These are phyloP conservation scores for Effrenium voratum DNA, from an alignment of 73 alveolate genomes.

Conservation along the genomic window DNA sequence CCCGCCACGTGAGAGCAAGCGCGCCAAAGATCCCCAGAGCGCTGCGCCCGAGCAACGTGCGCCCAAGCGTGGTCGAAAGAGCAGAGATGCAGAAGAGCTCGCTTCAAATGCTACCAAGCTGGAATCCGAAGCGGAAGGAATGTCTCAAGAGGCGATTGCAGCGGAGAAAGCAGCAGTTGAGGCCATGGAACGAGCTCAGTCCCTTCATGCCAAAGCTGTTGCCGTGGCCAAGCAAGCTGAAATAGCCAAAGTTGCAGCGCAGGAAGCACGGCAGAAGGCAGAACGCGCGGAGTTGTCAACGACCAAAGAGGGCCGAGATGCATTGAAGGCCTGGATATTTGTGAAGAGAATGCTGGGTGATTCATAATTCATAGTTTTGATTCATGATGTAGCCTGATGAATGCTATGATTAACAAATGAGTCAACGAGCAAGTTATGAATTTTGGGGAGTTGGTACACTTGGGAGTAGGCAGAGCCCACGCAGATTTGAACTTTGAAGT, in stretches of 20 bases:
- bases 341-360: too few relatives aligned
- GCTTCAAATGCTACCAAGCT: slow-evolving; percentile 1
- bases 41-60: slow-evolving; percentile 3
- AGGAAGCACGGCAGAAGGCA: slow-evolving; percentile 15
- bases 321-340: slow-evolving; percentile 15
- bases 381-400: too few relatives aligned
- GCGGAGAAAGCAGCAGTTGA: slow-evolving; percentile 20
- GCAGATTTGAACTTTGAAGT: too few relatives aligned
- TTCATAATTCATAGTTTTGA: too few relatives aligned
- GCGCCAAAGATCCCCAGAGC: not conserved
- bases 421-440: too few relatives aligned
- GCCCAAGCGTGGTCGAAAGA: slow-evolving; percentile 18
- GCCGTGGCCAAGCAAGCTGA: slow-evolving; percentile 22
- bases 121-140: slow-evolving; percentile 17
- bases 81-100: slow-evolving; percentile 1
- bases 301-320: slow-evolving; percentile 42
- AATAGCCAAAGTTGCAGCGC: slow-evolving; percentile 2
- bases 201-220: not conserved
- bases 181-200: slow-evolving; percentile 29
- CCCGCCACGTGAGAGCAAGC: not conserved
- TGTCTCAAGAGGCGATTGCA: not conserved
- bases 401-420: too few relatives aligned
- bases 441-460: too few relatives aligned
- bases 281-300: not conserved
- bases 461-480: too few relatives aligned